Conservation (phyloP, 1,139 yeast species). For the Hyphopichia wangnamkhiaoensis region DNA sequence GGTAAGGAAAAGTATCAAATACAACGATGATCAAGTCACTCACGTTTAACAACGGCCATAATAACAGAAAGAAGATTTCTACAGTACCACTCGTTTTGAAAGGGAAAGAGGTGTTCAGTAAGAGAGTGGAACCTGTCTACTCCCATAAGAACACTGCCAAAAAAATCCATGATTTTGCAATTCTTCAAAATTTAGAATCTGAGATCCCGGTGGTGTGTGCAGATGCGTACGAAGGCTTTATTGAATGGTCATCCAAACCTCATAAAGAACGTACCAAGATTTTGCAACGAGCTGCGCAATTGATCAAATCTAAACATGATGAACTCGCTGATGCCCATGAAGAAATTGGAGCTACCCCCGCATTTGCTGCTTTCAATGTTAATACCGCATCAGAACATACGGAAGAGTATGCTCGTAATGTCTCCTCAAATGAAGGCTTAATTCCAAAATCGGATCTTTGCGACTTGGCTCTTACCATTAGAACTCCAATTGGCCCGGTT, state of each 20-base stretch:
- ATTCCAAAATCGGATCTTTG: constrained; percentile 18
- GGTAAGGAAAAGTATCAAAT: neutral
- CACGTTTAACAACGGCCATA: neutral
- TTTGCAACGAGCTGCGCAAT: constrained; percentile 17
- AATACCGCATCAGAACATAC: constrained; percentile 23
- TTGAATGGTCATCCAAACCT: constrained; percentile 24
- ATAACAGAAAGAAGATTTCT: constrained; percentile 2
- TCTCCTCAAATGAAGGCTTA: constrained; percentile 25
- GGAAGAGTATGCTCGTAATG: constrained; percentile 22
- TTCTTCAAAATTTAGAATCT: constrained; percentile 6
- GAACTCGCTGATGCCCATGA: constrained; percentile 25
- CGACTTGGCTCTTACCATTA: constrained; percentile 31
- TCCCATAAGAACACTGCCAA: constrained; percentile 10
- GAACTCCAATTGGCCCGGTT: constrained; percentile 47
- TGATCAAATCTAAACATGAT: constrained; percentile 14
- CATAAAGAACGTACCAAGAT: constrained; percentile 19
- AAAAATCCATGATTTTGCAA: constrained; percentile 13
- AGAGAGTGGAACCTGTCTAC: constrained; percentile 13
- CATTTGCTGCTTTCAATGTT: constrained; percentile 41
- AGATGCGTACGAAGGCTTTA: constrained; percentile 26
- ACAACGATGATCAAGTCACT: constrained; percentile 1
- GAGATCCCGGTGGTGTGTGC: constrained; percentile 16
- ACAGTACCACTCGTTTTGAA: constrained; percentile 19
- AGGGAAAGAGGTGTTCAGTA: constrained; percentile 17
- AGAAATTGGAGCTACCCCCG: constrained; percentile 38